Evolutionary conservation across 345 rosid genomes (phyloP).

Genomic region (Linum lewisii): DNA sequence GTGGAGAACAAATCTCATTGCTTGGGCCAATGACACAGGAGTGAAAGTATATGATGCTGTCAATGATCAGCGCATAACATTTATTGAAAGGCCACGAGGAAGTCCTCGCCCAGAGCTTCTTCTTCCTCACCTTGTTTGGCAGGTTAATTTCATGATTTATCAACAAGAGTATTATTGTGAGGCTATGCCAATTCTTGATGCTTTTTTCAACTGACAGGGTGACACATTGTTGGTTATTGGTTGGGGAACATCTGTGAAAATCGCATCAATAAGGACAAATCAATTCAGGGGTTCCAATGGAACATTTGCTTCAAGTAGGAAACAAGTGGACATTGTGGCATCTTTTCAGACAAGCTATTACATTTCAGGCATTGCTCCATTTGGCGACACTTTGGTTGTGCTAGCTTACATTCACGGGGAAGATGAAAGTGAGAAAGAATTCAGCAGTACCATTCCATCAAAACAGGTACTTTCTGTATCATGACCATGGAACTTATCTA

Average conservation of each 20-base stretch:
- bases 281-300: slow-evolving; percentile 53
- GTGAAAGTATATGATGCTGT: slow-evolving; percentile 93
- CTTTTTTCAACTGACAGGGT: slow-evolving; percentile 40
- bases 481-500: neutral
- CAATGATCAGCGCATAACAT: slow-evolving; percentile 84
- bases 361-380: slow-evolving; percentile 99
- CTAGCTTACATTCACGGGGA: slow-evolving; percentile 84
- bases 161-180: slow-evolving; percentile 1
- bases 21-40: slow-evolving; percentile 99
- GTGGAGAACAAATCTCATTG: slow-evolving; percentile 90
- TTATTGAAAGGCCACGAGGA: slow-evolving; percentile 86
- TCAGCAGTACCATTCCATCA: slow-evolving; percentile 52
- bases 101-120: slow-evolving; percentile 88
- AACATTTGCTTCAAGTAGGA: slow-evolving; percentile 54
- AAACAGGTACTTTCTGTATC: slow-evolving; percentile 53
- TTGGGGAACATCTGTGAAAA: slow-evolving; percentile 86
- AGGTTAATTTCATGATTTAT: slow-evolving; percentile 34
- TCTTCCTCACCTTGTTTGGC: slow-evolving; percentile 97
- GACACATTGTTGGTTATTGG: slow-evolving; percentile 92
- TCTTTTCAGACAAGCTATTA: slow-evolving; percentile 95
- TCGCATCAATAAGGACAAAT: slow-evolving; percentile 79
- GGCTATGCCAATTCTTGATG: slow-evolving; percentile 8
- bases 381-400: slow-evolving; percentile 96
- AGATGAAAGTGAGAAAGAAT: slow-evolving; percentile 75
- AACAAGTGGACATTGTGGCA: slow-evolving; percentile 92